Evolutionary conservation across 1,284 basidiomycete species (phyloP), one percentile per base, ranked within the genome.

Genomic region (Puccinia novopanici): DNA sequence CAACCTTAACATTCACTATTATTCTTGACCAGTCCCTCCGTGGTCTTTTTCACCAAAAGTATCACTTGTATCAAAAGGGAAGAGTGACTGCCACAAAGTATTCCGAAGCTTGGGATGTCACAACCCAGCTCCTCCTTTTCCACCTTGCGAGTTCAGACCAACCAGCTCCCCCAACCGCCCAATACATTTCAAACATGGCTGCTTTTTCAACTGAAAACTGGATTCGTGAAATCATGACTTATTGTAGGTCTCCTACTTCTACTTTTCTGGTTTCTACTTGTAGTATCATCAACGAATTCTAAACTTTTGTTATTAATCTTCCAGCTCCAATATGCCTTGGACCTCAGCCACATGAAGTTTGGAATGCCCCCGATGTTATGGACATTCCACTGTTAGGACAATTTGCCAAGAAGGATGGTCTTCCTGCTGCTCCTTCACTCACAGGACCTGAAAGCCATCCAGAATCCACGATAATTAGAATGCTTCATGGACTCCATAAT

Each of bases 151-250:
- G 55, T 19, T 8, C 55, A 57, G 55, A 57, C 55, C 55, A 57
- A 57, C 55, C 55, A 8, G 55, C 55, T 57, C 55, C 55, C 55
- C 55, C 55, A 57, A 57, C 55, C 8, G 55, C 55, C 6, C 6
- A 57, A 57, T 57, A 57, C 22, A 19, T 57, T 57, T 57, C 55
- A 6, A 57, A 57, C 6, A 57, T 57, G 55, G 55, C 55, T 6
- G 55, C 55, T n/a, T 57, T 57, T 19, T 57, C 55, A 6, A 57
- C 55, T 57, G 55, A 57, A 57, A 57, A 57, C 55, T 57, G 55
- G 55, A 57, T 57, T 57, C 6, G 19, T 9, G 55, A 57, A 57
- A 57, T 57, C 55, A 57, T 57, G 55, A 57, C 19, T 5, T 57
- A 27, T 57, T 57, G 55, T 57, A 57, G 8, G 55, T 57, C 5